phyloP scores from a whole-genome alignment of 495 filamentous ascomycete genomes.

The Penicillium tannophilum region DNA sequence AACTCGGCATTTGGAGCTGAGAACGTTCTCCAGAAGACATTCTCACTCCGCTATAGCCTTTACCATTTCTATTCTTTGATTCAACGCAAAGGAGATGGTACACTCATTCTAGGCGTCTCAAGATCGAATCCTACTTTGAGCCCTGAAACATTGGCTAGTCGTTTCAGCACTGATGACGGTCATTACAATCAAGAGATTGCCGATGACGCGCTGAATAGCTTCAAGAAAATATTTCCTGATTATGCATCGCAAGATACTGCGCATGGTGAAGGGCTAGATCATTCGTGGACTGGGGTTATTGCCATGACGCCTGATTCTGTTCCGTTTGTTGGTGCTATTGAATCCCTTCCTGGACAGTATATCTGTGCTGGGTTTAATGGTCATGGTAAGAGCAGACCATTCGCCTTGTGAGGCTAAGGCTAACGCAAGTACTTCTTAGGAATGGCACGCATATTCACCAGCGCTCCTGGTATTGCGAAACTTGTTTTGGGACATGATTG shows the following conservation, averaged over 20 bases:
- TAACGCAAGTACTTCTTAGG: slow-evolving; percentile 12
- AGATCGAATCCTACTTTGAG: slow-evolving; percentile 31
- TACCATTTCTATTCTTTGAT: slow-evolving; percentile 37
- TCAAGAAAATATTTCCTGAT: slow-evolving; percentile 25
- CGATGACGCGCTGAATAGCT: slow-evolving; percentile 27
- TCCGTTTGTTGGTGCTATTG: slow-evolving; percentile 34
- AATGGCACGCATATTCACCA: slow-evolving; percentile 39
- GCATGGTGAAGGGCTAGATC: slow-evolving; percentile 34
- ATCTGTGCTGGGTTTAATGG: slow-evolving; percentile 41
- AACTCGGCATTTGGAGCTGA: slow-evolving; percentile 19
- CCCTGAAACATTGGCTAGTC: slow-evolving; percentile 21
- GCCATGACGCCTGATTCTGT: slow-evolving; percentile 38
- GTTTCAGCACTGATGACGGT: slow-evolving; percentile 30
- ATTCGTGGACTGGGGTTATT: slow-evolving; percentile 38
- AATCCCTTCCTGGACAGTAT: slow-evolving; percentile 30
- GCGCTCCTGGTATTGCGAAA: slow-evolving; percentile 31
- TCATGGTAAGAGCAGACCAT: slow-evolving; percentile 25
- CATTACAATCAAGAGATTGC: slow-evolving; percentile 30
- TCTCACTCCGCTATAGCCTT: slow-evolving; percentile 34
- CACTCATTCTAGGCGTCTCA: slow-evolving; percentile 32
- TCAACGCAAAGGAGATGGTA: slow-evolving; percentile 30
- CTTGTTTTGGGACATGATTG: slow-evolving; percentile 26
- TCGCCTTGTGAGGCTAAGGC: too few species aligned
- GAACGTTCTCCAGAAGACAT: slow-evolving; percentile 24
- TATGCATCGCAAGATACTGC: background rate